Conservation (phyloP, 1,284 basidiomycete genomes). For the Leccinum huronense region DNA sequence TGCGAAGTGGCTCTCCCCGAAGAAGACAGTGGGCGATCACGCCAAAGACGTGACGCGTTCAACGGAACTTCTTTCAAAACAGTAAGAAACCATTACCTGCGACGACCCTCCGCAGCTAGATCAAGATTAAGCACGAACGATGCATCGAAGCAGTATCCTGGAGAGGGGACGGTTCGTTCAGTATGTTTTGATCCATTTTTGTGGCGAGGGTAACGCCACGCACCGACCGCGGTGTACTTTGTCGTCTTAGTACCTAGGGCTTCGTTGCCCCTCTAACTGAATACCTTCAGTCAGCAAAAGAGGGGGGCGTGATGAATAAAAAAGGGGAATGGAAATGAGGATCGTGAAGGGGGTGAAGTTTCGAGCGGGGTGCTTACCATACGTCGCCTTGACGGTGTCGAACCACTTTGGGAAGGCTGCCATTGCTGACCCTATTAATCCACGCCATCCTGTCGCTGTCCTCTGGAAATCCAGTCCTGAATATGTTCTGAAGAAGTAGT, state of each 20-base stretch:
- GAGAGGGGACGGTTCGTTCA: neutral
- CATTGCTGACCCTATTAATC: neutral
- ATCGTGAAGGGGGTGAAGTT: neutral
- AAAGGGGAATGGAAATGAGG: no score
- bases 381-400: neutral
- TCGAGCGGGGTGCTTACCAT: neutral
- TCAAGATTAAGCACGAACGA: neutral
- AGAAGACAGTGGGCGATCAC: neutral
- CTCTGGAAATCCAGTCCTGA: neutral
- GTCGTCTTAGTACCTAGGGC: constrained; percentile 1
- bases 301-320: constrained; percentile 16
- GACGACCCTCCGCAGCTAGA: neutral
- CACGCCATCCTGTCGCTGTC: neutral
- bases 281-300: constrained; percentile 6
- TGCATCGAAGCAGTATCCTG: neutral
- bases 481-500: neutral
- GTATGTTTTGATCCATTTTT: neutral
- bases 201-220: neutral
- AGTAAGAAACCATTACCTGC: neutral
- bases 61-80: neutral
- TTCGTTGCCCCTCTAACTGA: neutral
- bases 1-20: neutral
- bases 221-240: neutral
- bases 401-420: neutral
- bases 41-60: neutral